Evolutionary conservation across 345 rosid genomes (phyloP).

Genomic region (Ailanthus altissimus): DNA sequence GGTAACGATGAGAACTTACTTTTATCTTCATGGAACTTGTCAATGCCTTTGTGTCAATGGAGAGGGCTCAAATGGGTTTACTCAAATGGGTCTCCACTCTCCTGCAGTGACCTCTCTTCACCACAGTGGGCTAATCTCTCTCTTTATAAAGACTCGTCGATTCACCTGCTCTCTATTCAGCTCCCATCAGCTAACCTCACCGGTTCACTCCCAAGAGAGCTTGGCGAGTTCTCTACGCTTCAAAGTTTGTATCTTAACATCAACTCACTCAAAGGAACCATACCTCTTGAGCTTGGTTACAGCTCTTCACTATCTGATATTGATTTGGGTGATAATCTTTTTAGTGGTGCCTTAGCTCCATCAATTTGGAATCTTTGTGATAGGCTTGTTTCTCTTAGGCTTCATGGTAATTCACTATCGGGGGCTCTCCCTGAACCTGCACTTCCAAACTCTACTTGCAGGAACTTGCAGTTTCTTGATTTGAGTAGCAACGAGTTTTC

Average conservation of each 20-base stretch:
- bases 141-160: constrained; percentile 68
- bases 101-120: constrained; percentile 61
- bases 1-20: constrained; percentile 79
- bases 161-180: constrained; percentile 76
- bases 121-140: constrained; percentile 71
- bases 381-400: constrained; percentile 56
- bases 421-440: constrained; percentile 82
- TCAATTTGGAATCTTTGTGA: constrained; percentile 96
- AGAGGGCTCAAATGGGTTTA: constrained; percentile 94
- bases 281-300: constrained; percentile 96
- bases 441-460: constrained; percentile 75
- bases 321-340: constrained; percentile 66
- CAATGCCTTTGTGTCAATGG: constrained; percentile 95
- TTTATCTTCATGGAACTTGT: constrained; percentile 89
- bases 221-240: constrained; percentile 88
- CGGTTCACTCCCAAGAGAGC: constrained; percentile 87
- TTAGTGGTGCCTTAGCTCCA: constrained; percentile 73
- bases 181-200: constrained; percentile 97
- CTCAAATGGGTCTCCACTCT: constrained; percentile 60
- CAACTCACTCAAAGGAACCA: constrained; percentile 71
- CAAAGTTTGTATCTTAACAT: constrained; percentile 74
- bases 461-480: constrained; percentile 70
- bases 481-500: constrained; percentile 76
- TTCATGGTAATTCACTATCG: constrained; percentile 67
- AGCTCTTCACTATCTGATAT: constrained; percentile 74